Evolutionary conservation across 2,329 filamentous ascomycete species (phyloP).

Genomic region (Penicillium sp.): DNA sequence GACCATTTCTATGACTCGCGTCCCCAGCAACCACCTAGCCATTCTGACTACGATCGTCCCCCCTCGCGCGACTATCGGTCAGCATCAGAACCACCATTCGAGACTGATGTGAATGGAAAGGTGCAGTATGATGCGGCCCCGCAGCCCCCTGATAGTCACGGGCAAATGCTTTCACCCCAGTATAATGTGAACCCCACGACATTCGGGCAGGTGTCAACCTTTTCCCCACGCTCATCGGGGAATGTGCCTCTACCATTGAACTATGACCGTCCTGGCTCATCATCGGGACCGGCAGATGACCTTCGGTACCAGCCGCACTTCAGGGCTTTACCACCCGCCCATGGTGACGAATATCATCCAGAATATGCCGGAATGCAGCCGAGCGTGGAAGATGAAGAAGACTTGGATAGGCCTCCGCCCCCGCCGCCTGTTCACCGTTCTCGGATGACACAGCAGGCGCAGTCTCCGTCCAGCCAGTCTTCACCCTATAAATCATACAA

Average conservation of each 20-base stretch:
- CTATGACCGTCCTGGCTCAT: constrained; percentile 14
- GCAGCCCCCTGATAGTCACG: constrained; percentile 21
- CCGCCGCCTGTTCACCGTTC: constrained; percentile 37
- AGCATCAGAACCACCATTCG: constrained; percentile 16
- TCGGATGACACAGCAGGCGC: constrained; percentile 23
- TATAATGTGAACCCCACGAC: constrained; percentile 21
- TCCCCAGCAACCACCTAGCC: constrained; percentile 21
- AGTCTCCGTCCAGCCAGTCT: constrained; percentile 23
- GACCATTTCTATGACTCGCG: constrained; percentile 23
- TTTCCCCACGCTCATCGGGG: constrained; percentile 15
- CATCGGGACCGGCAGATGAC: constrained; percentile 17
- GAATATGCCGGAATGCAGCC: constrained; percentile 46
- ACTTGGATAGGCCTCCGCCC: constrained; percentile 33
- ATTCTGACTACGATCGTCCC: constrained; percentile 25
- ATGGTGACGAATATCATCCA: constrained; percentile 30
- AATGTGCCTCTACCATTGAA: constrained; percentile 18
- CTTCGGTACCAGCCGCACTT: constrained; percentile 25
- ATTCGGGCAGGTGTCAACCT: constrained; percentile 20
- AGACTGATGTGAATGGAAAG: constrained; percentile 12
- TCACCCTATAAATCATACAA: constrained; percentile 24
- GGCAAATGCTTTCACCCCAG: constrained; percentile 22
- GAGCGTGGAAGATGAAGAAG: constrained; percentile 45
- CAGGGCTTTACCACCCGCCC: constrained; percentile 23
- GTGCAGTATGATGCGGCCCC: constrained; percentile 13
- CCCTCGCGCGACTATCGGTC: constrained; percentile 24